A percentile compares a stretch with the other conserved stretches of the same genome.
Conservation (phyloP, 1,284 basidiomycete genomes). For the Cutaneotrichosporon curvatum region DNA sequence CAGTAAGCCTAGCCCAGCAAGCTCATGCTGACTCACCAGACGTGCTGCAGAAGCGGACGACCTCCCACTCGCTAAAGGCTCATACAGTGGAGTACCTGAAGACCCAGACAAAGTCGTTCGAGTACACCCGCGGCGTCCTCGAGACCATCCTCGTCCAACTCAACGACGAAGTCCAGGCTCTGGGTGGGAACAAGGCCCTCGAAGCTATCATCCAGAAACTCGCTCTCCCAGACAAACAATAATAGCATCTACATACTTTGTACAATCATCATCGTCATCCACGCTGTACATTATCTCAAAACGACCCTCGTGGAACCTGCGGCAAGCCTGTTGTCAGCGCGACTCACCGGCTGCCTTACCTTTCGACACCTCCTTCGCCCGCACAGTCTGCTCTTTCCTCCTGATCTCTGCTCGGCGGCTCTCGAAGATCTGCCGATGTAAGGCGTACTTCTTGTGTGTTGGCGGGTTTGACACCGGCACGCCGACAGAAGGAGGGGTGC, state of each 20-base stretch:
- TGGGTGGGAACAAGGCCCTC: constrained; percentile 41
- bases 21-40: constrained; percentile 50
- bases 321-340: constrained; percentile 15
- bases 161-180: constrained; percentile 32
- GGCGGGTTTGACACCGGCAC: constrained; percentile 15
- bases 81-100: constrained; percentile 72
- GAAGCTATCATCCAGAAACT: constrained; percentile 35
- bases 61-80: constrained; percentile 66
- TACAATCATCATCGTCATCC: constrained; percentile 3
- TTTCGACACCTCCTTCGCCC: constrained; percentile 41
- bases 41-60: constrained; percentile 78
- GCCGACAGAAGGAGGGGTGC: constrained; percentile 9
- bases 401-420: constrained; percentile 36
- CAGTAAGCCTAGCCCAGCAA: constrained; percentile 53
- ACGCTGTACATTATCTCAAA: constrained; percentile 2
- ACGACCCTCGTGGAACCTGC: constrained; percentile 21
- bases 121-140: constrained; percentile 56
- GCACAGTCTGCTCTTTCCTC: constrained; percentile 31
- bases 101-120: constrained; percentile 64
- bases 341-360: too few species aligned
- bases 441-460: constrained; percentile 40
- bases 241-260: not conserved
- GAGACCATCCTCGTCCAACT: constrained; percentile 43
- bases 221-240: not conserved
- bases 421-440: constrained; percentile 43